Base-by-base conservation (phyloP, 2,329 filamentous ascomycete species). In the Bipolaris oryzae region DNA sequence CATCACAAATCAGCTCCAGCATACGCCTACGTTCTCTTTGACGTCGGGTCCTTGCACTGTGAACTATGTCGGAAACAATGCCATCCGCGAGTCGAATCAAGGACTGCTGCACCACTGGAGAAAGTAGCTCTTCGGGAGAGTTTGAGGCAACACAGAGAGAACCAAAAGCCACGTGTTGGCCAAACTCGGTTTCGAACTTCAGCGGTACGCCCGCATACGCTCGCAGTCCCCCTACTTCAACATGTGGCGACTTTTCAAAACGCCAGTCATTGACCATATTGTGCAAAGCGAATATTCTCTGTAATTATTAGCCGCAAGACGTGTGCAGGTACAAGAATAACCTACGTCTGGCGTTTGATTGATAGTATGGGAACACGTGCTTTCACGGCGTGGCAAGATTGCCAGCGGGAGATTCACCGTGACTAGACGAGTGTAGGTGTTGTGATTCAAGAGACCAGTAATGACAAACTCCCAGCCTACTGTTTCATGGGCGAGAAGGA, bases 381-480 rank as follows among this genome's bases (percentile, higher is more conserved):
- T 79, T 58, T 82, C 80, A 7, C 79, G 75, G 5, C 80, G 77
- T 0, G 80, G 80, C 3, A 82, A 58, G 7, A 79, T 70, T 15
- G 73, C 77, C 0, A 81, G 61, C 0, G 77, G 72, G 3, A 81
- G 64, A 1, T 78, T 78, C 1, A 76, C 71, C 0, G 79, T 77
- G 2, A 75, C 79, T 21, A 81, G 55, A 13, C 80, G 76, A 3
- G 75, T 78, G 59, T 77, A 81, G 31, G 76, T 72, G 43, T 80
- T 75, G 56, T 78, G 70, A 23, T 79, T 76, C 4, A 81, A 68
- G 3, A 81, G 63, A 2, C 80, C 80, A 5, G 80, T 70, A 16
- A 81, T 76, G n/a, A 74, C 79, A 51, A 75, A 79, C 7, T 82
- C 79, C 79, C 80, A 82, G 7, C 73, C 78, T 5, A 77, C 74